Base-by-base conservation (phyloP, 352 stramenopile species). In the Pythium dissimile region DNA sequence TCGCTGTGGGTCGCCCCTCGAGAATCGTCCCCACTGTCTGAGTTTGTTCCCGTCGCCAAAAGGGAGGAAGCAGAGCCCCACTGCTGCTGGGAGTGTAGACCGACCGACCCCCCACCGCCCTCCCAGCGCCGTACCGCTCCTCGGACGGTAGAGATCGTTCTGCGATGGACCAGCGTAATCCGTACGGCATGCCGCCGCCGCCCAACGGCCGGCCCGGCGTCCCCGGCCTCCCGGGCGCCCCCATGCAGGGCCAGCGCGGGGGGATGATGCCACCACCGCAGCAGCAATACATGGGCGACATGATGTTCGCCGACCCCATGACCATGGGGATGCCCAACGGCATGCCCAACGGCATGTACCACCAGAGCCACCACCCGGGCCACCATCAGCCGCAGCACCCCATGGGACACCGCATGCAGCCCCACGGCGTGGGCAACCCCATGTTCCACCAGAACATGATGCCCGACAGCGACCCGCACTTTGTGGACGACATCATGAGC, bases 241-340 rank as follows among this genome's bases (percentile, higher is more conserved):
- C 52, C 54, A 76, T 86, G 70, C 65, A 67, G 43, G 26, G 23
- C 24, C 54, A 77, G 51, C 75, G 77, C 21, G 41, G 45, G 35
- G 59, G 51, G 38, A 77, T 77, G 56, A 76, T 74, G 16, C 64
- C 66, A 47, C 74, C 73, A 58, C 75, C 76, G 62, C 73, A 82
- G 60, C 75, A 78, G 62, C 73, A 82, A 51, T 91, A 87, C 58
- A 86, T 89, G 77, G 75, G 75, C 66, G 79, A 91, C 48, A 86
- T 89, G 69, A 73, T 91, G 67, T 91, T 89, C 54, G n/a, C n/a
- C n/a, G 77, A 88, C 66, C 73, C 76, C 44, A 75, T 88, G 60
- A 43, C 41, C 3, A 77, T 80, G 63, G 67, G 69, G 39, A 86
- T 88, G 73, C 68, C 51, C 59, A 77, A 75, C 62, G 69, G 72